Base-by-base conservation (phyloP, 257 asterid genomes). In the Solanum corneliomulleri region DNA sequence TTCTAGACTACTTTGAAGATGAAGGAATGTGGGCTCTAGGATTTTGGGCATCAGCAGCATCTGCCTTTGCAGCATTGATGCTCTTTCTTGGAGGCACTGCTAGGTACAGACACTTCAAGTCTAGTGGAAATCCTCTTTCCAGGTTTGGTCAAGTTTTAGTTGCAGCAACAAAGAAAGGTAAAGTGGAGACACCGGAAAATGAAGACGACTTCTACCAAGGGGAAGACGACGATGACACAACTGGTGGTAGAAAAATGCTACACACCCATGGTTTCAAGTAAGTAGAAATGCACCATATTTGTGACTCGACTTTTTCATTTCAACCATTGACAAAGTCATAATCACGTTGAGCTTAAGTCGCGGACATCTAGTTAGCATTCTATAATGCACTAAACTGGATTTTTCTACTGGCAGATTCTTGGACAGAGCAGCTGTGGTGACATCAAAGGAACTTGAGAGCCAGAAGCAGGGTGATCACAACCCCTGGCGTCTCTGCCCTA, bases 211-310 rank as follows among this genome's bases (percentile, higher is more conserved):
- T 93, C 37, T 95, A 91, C 44, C 92, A 89, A 84, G 91, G 45
- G 14, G 88, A 90, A n/a, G 92, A 58, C 2, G 86, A 89, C 21
- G 87, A 86, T 18, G 87, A 90, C 6, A 87, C 44, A 16, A 66
- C 9, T 20, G 92, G 92, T 70, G 87, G 81, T 35, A 87, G 97
- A 87, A 93, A 96, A 88, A 94, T 96, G 98, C 95, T 93, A 25
- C 99, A 96, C 86, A 95, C 98, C 5, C 90, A 93, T 7, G 99
- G 99, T 31, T 94, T 97, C 95, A 94, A 92, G 99, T 96, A 89
- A 93, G 96, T 90, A 66, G 11, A 33, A 27, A 49, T 81, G 9
- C 87, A 35, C 70, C 58, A 39, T 13, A 37, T 45, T 76, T 78
- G 18, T 20, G 62, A 77, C 58, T 78, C 20, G 3, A 45, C 27